Conservation (phyloP, 257 asterid genomes). For the Ocimum tenuiflorum region DNA sequence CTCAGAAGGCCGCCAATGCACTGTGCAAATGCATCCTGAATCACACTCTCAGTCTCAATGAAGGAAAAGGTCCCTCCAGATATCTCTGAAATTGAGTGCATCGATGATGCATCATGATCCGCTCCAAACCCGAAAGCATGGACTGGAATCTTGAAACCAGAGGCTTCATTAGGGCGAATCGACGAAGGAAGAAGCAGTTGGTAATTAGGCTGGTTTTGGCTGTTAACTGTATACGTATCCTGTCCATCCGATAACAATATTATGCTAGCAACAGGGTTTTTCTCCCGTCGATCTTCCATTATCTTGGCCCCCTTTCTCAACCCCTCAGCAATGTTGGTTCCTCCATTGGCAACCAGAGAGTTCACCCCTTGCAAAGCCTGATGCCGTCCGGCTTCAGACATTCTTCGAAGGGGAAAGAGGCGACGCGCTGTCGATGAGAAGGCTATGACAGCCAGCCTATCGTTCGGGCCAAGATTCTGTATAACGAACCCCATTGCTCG, state of each 20-base stretch:
- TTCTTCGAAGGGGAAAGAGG: conserved; percentile 76
- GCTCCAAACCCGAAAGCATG: conserved; percentile 90
- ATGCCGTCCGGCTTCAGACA: conserved; percentile 84
- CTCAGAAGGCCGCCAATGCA: conserved; percentile 97
- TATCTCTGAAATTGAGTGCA: conserved; percentile 89
- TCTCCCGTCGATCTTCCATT: conserved; percentile 78
- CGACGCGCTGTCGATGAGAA: conserved; percentile 96
- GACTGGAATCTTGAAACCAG: conserved; percentile 64
- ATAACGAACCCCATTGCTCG: conserved; percentile 98
- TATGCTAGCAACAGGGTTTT: conserved; percentile 78
- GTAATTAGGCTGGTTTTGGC: conserved; percentile 42
- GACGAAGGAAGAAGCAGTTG: conserved; percentile 70
- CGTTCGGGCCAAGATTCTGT: conserved; percentile 89
- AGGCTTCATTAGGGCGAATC: conserved; percentile 42
- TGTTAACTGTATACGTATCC: conserved; percentile 79
- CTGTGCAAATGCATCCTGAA: conserved; percentile 98
- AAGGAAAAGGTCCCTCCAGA: conserved; percentile 98
- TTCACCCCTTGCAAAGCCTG: conserved; percentile 88
- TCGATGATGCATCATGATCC: conserved; percentile 81
- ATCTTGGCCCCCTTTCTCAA: conserved; percentile 85
- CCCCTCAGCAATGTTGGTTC: conserved; percentile 96
- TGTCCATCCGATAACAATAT: conserved; percentile 90
- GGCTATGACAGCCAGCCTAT: conserved; percentile 82
- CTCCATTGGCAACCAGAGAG: conserved; percentile 84
- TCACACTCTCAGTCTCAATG: conserved; percentile 89